A percentile compares a stretch with the other conserved stretches of the same genome.
Conservation (phyloP, 2,329 filamentous ascomycete genomes). For the Colletotrichum horii region DNA sequence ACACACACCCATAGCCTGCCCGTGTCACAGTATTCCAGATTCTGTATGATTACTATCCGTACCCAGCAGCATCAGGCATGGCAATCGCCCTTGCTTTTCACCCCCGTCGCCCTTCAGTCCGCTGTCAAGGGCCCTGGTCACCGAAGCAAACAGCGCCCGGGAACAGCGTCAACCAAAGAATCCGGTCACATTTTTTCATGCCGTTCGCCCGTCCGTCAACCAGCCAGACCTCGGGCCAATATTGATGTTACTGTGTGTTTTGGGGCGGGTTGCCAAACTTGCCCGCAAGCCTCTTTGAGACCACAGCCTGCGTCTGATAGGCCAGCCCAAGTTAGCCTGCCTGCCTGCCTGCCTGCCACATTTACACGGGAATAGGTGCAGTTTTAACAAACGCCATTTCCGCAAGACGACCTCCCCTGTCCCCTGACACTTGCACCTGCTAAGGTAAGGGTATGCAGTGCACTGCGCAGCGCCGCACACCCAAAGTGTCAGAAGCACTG, state of each 20-base stretch:
- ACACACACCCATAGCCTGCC: neutral
- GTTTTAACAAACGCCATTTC: neutral
- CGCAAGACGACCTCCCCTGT: neutral
- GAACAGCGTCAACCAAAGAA: neutral
- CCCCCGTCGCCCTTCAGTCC: neutral
- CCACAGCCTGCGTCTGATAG: neutral
- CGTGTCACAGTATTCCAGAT: neutral
- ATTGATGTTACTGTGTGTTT: neutral
- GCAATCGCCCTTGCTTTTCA: neutral
- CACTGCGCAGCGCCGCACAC: neutral
- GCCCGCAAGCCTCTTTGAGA: neutral
- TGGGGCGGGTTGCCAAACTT: neutral
- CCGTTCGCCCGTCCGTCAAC: neutral
- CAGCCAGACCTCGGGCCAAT: neutral
- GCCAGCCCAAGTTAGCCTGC: neutral
- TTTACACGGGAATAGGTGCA: neutral
- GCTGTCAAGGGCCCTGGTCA: neutral
- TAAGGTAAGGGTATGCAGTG: neutral
- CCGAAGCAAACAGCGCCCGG: neutral
- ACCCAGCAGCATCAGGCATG: neutral
- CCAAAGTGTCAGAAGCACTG: neutral
- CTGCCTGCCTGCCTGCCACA: neutral
- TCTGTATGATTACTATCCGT: neutral
- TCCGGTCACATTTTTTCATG: neutral
- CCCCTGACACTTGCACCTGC: neutral